A percentile compares a stretch with the other conserved stretches of the same genome.
Evolutionary conservation across 2,329 filamentous ascomycete genomes (phyloP).

Genomic region (Mollisia scopiformis): DNA sequence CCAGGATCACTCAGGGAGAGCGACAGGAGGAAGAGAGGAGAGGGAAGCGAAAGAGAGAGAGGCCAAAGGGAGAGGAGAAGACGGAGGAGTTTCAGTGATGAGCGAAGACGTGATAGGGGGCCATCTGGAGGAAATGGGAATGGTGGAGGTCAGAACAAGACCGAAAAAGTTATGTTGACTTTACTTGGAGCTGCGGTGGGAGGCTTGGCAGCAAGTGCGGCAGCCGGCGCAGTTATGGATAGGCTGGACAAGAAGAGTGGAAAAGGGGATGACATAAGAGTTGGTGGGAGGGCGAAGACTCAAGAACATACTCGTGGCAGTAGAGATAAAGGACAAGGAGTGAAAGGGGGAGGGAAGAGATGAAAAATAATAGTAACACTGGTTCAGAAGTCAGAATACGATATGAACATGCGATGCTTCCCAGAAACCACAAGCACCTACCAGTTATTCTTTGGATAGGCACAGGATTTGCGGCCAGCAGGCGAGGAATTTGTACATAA

Average conservation of each 20-base stretch:
- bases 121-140: background rate
- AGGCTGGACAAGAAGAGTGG: constrained; percentile 15
- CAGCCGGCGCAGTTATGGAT: constrained; percentile 27
- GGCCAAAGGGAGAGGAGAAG: background rate
- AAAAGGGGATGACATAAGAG: constrained; percentile 22
- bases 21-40: background rate
- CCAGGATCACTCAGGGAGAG: background rate
- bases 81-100: background rate
- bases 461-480: too few species aligned
- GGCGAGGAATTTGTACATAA: too few species aligned
- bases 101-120: background rate
- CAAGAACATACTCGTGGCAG: background rate
- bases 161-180: constrained; percentile 20
- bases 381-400: too few species aligned
- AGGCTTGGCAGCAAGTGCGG: constrained; percentile 29
- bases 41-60: background rate
- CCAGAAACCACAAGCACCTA: too few species aligned
- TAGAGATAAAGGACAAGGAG: too few species aligned
- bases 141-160: constrained; percentile 8
- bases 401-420: background rate
- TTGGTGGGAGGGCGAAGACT: constrained; percentile 4
- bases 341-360: background rate
- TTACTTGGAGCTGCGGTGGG: constrained; percentile 32
- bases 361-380: background rate
- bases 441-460: too few species aligned